A percentile compares a stretch with the other conserved stretches of the same genome.
phyloP scores from a whole-genome alignment of 2,329 filamentous ascomycete genomes.

The Scolecobasidium constrictum region DNA sequence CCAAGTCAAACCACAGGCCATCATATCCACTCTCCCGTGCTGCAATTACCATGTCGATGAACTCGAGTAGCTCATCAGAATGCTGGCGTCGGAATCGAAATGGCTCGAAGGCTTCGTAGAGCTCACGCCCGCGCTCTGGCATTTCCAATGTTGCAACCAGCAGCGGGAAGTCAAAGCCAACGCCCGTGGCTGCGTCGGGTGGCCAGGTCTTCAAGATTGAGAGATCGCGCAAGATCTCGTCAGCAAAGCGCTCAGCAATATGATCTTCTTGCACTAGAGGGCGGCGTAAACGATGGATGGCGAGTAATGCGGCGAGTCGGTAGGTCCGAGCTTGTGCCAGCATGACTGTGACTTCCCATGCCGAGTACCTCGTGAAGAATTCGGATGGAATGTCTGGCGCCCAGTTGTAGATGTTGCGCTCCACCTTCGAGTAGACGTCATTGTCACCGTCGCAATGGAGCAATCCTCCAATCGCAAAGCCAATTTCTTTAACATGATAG shows the following conservation, averaged over 20 bases:
- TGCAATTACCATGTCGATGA: not conserved
- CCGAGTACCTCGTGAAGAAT: not conserved
- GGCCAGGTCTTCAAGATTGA: not conserved
- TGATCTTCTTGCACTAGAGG: not conserved
- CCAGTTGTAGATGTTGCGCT: not conserved
- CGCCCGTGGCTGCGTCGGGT: not conserved
- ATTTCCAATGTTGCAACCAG: not conserved
- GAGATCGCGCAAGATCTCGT: not conserved
- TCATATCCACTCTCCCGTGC: not conserved
- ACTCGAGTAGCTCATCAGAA: not conserved
- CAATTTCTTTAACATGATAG: not conserved
- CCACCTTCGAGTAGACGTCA: not conserved
- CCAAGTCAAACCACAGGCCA: not conserved
- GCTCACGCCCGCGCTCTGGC: not conserved
- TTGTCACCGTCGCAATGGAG: not conserved
- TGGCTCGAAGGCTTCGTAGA: not conserved
- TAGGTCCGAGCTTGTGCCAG: not conserved
- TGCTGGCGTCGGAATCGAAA: conserved; percentile 16
- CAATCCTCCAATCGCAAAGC: not conserved
- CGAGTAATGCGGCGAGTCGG: not conserved
- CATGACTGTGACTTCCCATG: not conserved
- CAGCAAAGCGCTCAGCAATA: not conserved
- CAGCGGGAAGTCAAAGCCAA: not conserved
- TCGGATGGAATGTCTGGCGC: not conserved
- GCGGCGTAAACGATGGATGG: not conserved